Evolutionary conservation across 2,329 filamentous ascomycete species (phyloP).

Genomic region (Blumeriella jaapii): DNA sequence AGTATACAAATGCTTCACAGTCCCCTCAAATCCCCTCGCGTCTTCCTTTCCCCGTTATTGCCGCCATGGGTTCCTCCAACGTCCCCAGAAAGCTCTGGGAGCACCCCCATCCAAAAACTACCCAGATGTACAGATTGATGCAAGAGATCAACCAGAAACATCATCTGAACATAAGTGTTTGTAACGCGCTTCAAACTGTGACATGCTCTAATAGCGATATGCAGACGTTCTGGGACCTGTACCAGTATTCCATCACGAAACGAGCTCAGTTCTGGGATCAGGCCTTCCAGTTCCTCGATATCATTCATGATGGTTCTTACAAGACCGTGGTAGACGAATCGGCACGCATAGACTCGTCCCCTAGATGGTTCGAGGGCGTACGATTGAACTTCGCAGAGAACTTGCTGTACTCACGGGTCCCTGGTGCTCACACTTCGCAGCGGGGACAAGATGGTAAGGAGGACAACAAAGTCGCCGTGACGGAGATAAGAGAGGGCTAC

Average conservation of each 20-base stretch:
- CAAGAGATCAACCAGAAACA: conserved; percentile 49
- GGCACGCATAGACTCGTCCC: conserved; percentile 58
- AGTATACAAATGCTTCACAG: background rate
- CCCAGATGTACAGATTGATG: conserved; percentile 57
- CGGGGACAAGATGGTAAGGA: conserved; percentile 52
- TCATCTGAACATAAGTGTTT: conserved; percentile 45
- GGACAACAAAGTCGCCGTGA: conserved; percentile 57
- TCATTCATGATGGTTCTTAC: conserved; percentile 53
- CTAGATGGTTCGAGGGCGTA: conserved; percentile 67
- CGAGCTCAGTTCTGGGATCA: conserved; percentile 55
- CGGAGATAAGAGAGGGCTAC: conserved; percentile 57
- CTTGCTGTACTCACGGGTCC: conserved; percentile 48
- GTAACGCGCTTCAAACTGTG: background rate
- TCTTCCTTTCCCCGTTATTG: background rate
- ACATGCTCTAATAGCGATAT: background rate
- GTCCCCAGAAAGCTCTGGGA: conserved; percentile 56
- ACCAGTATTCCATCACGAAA: conserved; percentile 53
- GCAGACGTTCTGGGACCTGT: conserved; percentile 57
- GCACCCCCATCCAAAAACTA: conserved; percentile 48
- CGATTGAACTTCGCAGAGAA: conserved; percentile 73
- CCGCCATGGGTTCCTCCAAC: conserved; percentile 14
- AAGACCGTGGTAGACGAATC: conserved; percentile 54
- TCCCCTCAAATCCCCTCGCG: background rate
- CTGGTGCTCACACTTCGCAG: conserved; percentile 31
- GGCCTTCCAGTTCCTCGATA: conserved; percentile 45